Evolutionary conservation across 2,329 filamentous ascomycete genomes (phyloP), one percentile per base, ranked within the genome.

Genomic region (Colletotrichum siamense): DNA sequence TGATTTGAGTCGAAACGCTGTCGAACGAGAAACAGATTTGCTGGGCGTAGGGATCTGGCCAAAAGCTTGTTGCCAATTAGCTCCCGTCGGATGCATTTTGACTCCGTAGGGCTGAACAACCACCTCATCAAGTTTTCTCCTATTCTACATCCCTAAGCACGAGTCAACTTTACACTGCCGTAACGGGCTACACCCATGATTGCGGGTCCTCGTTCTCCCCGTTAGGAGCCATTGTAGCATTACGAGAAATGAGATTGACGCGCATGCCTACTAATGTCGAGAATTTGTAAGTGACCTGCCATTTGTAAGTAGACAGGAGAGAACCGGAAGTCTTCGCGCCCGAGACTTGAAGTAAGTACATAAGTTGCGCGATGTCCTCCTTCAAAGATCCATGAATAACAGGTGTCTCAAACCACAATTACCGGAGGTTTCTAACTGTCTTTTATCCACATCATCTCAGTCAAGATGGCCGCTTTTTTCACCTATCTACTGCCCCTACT

Each of bases 361-460:
- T 59, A 26, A 26, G 22, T 59, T n/a, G 1, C 26, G 0, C 22
- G 7, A 18, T 18, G 0, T 52, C n/a, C 44, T 22, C 44, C 4
- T 22, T 1, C 6, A 0, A 13, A 22, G 6, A 52, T 24, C n/a
- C 10, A 52, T 22, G 44, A 49, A n/a, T 2, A 16, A 9, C 5
- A 13, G 24, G 57, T 4, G 2, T n/a, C 1, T 7, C 6, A 30
- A 13, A 7, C 1, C 5, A 26, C 13, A 32, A 28, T 6, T 5
- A 32, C 1, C 18, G 0, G 5, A 7, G 10, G 0, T 15, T 28
- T 13, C 9, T n/a, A 22, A 0, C 6, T 28, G 30, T 3, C 16
- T 62, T 32, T 30, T n/a, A 5, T 13, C 0, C 16, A 3, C 57
- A 2, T 67, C 26, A 13, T 2, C 4, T 18, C 30, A 8, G 7